phyloP scores from a whole-genome alignment of 1,284 basidiomycete species.

The Sanghuangporus weigelae region DNA sequence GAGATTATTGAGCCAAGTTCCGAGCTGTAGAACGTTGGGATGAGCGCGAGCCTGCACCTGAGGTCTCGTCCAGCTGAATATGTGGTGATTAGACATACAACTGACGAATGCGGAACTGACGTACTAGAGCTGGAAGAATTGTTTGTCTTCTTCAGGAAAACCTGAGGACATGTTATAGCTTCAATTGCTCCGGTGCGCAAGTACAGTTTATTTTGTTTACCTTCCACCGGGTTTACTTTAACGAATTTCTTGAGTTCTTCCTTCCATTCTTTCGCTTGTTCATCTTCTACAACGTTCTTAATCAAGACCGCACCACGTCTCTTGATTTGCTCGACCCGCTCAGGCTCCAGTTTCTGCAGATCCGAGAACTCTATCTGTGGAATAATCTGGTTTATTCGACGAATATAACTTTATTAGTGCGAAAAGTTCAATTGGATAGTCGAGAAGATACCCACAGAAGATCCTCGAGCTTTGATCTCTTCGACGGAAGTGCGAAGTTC shows the following conservation, averaged over 20 bases:
- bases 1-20: constrained; percentile 59
- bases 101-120: constrained; percentile 22
- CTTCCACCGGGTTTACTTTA: constrained; percentile 49
- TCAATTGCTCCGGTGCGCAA: background rate
- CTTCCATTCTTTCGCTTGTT: constrained; percentile 55
- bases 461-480: constrained; percentile 41
- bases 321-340: constrained; percentile 47
- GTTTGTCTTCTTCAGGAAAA: constrained; percentile 54
- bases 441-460: constrained; percentile 36
- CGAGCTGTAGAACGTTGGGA: constrained; percentile 58
- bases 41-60: constrained; percentile 73
- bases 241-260: constrained; percentile 50
- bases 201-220: constrained; percentile 25
- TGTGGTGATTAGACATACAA: background rate
- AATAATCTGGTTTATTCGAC: constrained; percentile 33
- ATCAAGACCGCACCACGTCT: constrained; percentile 57
- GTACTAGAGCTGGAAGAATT: constrained; percentile 70
- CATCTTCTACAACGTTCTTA: constrained; percentile 51
- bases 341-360: constrained; percentile 39
- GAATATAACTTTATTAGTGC: background rate
- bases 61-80: constrained; percentile 58
- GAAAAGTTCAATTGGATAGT: background rate
- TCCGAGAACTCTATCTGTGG: constrained; percentile 58
- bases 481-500: constrained; percentile 42
- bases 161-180: constrained; percentile 26